Base-by-base conservation (phyloP, 2,329 filamentous ascomycete species). In the Diaporthe sp. region DNA sequence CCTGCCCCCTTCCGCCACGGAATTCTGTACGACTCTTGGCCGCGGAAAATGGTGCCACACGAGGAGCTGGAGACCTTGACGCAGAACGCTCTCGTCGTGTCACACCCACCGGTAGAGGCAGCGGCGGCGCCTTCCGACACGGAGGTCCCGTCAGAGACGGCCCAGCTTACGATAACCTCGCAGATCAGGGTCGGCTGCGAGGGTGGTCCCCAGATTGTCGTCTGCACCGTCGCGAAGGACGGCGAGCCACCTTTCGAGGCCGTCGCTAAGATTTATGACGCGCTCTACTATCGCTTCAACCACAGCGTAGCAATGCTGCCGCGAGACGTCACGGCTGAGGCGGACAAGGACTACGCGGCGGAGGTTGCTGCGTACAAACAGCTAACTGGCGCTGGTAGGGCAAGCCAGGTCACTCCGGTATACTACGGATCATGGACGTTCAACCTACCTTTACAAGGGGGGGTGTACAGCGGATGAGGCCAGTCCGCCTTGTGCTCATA, bases 21-120 rank as follows among this genome's bases (percentile, higher is more conserved):
- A 22, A 6, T 3, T 37, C 17, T n/a, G 19, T 49, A 67, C 44
- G 42, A 28, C 19, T 17, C 61, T 34, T 67, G 61, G 61, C 61
- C 61, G 61, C 39, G 39, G 42, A 5, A 22, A 13, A 15, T 13
- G 25, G 6, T 49, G 15, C 13, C 25, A 17, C 4, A 2, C 3
- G 42, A 8, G 4, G 61, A 65, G 42, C 17, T 65, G 25, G 1
- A 49, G 61, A 65, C 61, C 61, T 5, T 49, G 25, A 65, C 61
- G 17, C 42, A 65, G 25, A 65, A 10, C 61, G 42, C 61, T 34
- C 61, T 65, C 42, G 61, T 65, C 25, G 25, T 65, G 61, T 31
- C 25, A 46, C 42, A 65, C 25, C 61, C 42, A 49, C 61, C 61
- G 17, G 2, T 49, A 3, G 61, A 65, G 42, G 61, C 61, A 65